Evolutionary conservation across 2,329 filamentous ascomycete genomes (phyloP), one percentile per base, ranked within the genome.

Genomic region (Herpomyces periplanetae): DNA sequence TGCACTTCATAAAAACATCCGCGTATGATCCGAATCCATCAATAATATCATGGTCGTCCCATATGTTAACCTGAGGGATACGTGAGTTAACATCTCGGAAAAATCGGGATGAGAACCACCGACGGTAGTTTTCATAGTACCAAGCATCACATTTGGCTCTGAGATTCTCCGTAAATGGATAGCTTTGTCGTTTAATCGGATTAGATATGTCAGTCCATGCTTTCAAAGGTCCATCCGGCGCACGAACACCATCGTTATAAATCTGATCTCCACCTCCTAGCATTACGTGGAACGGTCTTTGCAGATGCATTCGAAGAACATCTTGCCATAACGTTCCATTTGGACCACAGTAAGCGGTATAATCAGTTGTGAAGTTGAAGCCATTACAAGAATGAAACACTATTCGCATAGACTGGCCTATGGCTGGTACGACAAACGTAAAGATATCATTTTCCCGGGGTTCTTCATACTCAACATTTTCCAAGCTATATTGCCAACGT

Each of bases 181-280:
- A 55, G 3, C 47, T 38, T 23, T 49, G 44, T 28, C 54, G 42
- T 37, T 55, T 57, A 27, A 47, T 43, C 1, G 54, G 54, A 27
- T 55, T 59, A 11, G 28, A 27, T 26, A 60, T 59, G 17, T 43
- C 40, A 0, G 54, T 58, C 55, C 55, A 61, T 4, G 40, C 31
- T 29, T 54, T 55, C 25, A 91, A 41, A 1, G 75, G 75, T 0
- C 73, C 75, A 19, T 59, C 45, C n/a, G n/a, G n/a, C 1, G 87
- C 68, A 25, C 75, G 53, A 27, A 91, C 68, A 10, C 65, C 66
- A 21, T 60, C 55, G 27, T 60, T 59, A 38, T 61, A 61, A 27
- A 60, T 57, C 39, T 88, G 75, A 33, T 91, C 75, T 23, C 75
- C 75, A 22, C 75, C 75, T 20, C 75, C 75, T 25, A 88, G 51